phyloP scores from a whole-genome alignment of 2,329 filamentous ascomycete species.

The Chaetothyriales sp. region DNA sequence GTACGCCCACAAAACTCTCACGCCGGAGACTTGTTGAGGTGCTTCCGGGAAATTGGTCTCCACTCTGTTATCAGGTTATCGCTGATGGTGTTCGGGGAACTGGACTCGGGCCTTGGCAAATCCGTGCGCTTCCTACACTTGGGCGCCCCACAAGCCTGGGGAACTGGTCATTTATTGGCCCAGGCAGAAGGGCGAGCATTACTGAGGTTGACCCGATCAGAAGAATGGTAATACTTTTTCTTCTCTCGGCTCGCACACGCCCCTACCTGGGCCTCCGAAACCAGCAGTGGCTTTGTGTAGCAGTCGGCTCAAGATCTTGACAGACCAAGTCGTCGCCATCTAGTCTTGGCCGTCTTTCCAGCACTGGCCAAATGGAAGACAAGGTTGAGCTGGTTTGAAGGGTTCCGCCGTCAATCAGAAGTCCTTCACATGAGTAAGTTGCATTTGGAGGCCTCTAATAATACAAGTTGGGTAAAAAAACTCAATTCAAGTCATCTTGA shows the following conservation, averaged over 20 bases:
- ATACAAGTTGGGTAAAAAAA: too few relatives aligned
- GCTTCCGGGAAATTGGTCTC: conserved; percentile 1
- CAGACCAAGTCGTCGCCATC: too few relatives aligned
- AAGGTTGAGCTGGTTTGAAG: too few relatives aligned
- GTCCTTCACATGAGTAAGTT: too few relatives aligned
- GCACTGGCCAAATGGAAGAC: too few relatives aligned
- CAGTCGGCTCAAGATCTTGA: too few relatives aligned
- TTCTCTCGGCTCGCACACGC: not conserved
- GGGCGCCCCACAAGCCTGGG: not conserved
- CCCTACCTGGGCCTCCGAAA: not conserved
- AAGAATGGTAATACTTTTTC: not conserved
- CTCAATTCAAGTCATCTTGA: too few relatives aligned
- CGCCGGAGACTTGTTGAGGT: not conserved
- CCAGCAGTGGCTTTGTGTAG: not conserved
- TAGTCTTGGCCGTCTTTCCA: too few relatives aligned
- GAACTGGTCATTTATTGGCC: not conserved
- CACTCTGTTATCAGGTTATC: not conserved
- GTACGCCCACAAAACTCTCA: not conserved
- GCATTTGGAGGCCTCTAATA: too few relatives aligned
- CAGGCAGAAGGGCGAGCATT: not conserved
- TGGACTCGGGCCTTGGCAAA: not conserved
- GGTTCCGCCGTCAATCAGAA: too few relatives aligned
- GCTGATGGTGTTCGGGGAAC: not conserved
- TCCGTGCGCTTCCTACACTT: not conserved
- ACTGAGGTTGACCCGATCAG: not conserved